Conservation (phyloP, 2,329 filamentous ascomycete genomes). For the Penicillium brasilianum region DNA sequence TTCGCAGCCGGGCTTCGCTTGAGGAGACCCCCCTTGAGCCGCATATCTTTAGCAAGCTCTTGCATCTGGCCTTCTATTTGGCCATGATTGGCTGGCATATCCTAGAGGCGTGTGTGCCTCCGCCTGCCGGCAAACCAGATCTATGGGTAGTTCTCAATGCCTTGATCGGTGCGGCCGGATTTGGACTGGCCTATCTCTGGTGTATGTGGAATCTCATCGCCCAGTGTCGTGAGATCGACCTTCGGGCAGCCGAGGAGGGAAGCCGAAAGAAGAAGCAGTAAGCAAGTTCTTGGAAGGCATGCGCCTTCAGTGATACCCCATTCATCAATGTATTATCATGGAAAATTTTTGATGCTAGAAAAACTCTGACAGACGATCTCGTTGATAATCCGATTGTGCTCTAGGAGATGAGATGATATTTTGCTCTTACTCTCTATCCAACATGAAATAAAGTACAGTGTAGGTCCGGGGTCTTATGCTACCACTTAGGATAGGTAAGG, state of each 20-base stretch:
- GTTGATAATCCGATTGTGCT: constrained; percentile 7
- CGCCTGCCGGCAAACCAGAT: constrained; percentile 82
- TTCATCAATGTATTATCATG: constrained; percentile 1
- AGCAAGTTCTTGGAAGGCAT: constrained; percentile 15
- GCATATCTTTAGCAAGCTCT: constrained; percentile 65
- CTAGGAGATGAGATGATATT: constrained; percentile 27
- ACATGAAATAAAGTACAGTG: neutral
- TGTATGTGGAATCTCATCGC: constrained; percentile 70
- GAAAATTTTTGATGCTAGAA: neutral
- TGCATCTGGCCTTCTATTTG: constrained; percentile 78
- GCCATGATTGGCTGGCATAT: constrained; percentile 83
- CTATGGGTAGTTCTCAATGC: constrained; percentile 94
- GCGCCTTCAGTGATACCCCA: constrained; percentile 38
- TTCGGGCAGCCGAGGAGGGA: constrained; percentile 32
- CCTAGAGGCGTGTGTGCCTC: constrained; percentile 68
- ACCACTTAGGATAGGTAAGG: neutral
- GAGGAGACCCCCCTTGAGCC: constrained; percentile 49
- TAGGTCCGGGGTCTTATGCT: neutral
- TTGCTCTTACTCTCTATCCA: constrained; percentile 14
- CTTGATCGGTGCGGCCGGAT: constrained; percentile 81
- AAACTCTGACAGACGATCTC: neutral
- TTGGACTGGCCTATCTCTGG: constrained; percentile 88
- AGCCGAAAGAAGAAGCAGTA: constrained; percentile 43
- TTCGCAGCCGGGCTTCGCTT: constrained; percentile 56
- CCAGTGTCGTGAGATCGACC: constrained; percentile 37